Evolutionary conservation across 192 early-diverging fungal genomes (phyloP), one percentile per base, ranked within the genome.

Genomic region (Backusella westeae): DNA sequence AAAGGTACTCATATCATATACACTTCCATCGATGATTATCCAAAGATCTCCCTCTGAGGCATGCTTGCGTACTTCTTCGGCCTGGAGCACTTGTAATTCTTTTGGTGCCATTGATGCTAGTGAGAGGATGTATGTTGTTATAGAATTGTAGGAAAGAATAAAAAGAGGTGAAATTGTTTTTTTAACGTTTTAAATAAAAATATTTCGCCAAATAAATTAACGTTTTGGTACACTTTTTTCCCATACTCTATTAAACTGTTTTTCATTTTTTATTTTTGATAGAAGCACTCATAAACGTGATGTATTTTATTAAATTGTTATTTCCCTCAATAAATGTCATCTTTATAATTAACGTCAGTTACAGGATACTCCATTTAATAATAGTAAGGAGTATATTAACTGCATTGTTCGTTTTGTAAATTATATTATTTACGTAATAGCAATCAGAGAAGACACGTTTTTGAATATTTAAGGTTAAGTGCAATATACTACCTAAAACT

Each of bases 11-110:
- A 91, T 81, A 75, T 91, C 86, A 74, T 88, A 90, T 23, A 91
- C 90, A 66, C 85, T 84, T 35, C 78, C 76, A 38, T 91, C 85
- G 66, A 91, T 85, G 42, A 91, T 89, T 72, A 91, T 82, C 90
- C 90, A 91, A 75, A 86, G 53, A 34, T 77, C 74, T 14, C 71
- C 44, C 32, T 77, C 73, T 38, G 76, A 56, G 15, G 75, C 52
- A 67, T 83, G 82, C 10, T 49, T 72, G 23, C 46, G 38, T 2
- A 83, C 82, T 75, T 83, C 78, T 69, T 83, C 78, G 7, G 41
- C 73, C 35, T 72, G 67, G 26, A 46, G 68, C 21, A 63, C 19
- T 32, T 75, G 66, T 10, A 75, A 41, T 34, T 67, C 32, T 67
- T 67, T 67, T n/a, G 66, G 6, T 15, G 66, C 14, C 66, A 67